Evolutionary conservation across 106 monocot species (phyloP), one percentile per base, ranked within the genome.

Genomic region (Allium cepa): DNA sequence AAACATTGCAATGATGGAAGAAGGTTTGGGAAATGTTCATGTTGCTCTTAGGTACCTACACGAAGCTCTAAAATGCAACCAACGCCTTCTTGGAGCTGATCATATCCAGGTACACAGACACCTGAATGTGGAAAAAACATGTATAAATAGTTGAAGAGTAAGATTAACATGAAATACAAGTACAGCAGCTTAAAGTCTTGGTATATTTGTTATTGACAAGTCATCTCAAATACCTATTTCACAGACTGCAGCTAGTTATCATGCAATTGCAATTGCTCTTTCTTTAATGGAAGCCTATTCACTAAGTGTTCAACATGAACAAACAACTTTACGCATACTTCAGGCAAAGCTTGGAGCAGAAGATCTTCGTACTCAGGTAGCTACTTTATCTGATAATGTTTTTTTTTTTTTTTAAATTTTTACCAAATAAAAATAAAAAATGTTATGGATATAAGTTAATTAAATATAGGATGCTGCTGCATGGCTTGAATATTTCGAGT

Each of bases 1-100:
- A 62, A 95, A 95, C 82, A 91, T 95, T 36, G 95, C 95, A 17
- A 95, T 95, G 95, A 95, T 95, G 95, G 95, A 95, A 84, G 95
- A 95, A 91, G 91, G 95, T 10, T 59, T 95, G 60, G 95, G 95
- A 51, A 95, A 91, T 75, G 86, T 88, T 60, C 95, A 95, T 81
- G 82, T 95, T 53, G 95, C 95, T 28, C 88, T 95, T 27, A 85
- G 95, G 66, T 95, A 91, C 75, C 88, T 95, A 14, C 95, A 95
- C 36, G 83, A 91, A 62, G 95, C 95, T 73, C 83, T 95, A 12
- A 95, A 95, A 60, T 95, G 94, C 66, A 95, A 95, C 69, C 88
- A 95, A 50, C 81, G 81, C 76, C 76, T 95, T 17, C 91, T 95
- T 64, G 95, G 95, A 68, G 81, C 81, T 71, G 91, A 95, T 80